Percentiles rank a stretch among this genome's conserved stretches.
These are phyloP conservation scores for Coleophoma eucalyptorum DNA, from an alignment of 2,329 filamentous ascomycete genomes.

Conservation along the genomic window DNA sequence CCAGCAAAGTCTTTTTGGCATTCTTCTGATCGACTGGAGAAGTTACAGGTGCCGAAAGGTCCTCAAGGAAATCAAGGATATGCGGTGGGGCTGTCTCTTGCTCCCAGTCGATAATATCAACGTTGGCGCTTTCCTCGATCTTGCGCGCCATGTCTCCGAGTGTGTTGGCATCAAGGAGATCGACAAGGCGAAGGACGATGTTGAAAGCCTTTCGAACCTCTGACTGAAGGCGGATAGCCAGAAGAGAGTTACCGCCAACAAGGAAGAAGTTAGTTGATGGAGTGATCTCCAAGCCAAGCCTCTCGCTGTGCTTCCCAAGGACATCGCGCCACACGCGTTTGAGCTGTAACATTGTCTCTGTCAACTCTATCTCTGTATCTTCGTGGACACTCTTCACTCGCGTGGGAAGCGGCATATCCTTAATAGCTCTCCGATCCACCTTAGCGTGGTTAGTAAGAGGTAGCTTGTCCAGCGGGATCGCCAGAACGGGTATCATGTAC, in stretches of 20 bases:
- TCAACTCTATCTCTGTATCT: neutral
- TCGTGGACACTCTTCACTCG: neutral
- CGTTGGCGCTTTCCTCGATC: conserved; percentile 1
- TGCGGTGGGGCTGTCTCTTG: conserved; percentile 7
- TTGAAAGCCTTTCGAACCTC: conserved; percentile 19
- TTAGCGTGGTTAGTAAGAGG: conserved; percentile 28
- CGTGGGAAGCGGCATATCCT: conserved; percentile 2
- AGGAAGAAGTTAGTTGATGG: conserved; percentile 27
- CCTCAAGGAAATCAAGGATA: neutral
- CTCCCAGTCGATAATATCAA: conserved; percentile 12
- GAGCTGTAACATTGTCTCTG: neutral
- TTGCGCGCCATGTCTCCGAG: conserved; percentile 15
- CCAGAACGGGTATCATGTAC: conserved; percentile 30
- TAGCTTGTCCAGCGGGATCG: conserved; percentile 21
- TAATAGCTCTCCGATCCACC: conserved; percentile 23
- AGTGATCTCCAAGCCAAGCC: neutral
- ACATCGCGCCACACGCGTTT: conserved; percentile 3
- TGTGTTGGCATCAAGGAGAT: conserved; percentile 19
- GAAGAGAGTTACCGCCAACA: conserved; percentile 31
- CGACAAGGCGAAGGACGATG: conserved; percentile 13
- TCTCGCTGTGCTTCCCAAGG: neutral
- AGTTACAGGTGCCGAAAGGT: neutral
- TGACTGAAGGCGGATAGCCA: conserved; percentile 25
- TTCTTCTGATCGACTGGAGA: neutral
- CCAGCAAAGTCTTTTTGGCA: neutral